Evolutionary conservation across 371 early-diverging fungal species (phyloP), one percentile per base, ranked within the genome.

Genomic region (Mortierella sp.): DNA sequence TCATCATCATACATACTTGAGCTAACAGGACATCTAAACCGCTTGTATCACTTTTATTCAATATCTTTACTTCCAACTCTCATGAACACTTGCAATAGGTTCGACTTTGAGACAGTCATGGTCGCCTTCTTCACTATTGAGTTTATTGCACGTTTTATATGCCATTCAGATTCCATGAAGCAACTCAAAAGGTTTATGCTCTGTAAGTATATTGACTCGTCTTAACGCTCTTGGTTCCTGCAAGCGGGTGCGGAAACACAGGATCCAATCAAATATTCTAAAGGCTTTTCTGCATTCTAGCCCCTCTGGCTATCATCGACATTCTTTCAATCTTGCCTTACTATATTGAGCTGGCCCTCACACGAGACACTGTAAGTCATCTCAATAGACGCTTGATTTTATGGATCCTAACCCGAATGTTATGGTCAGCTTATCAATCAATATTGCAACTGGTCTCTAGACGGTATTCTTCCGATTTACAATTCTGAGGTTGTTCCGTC

Each of bases 401-500:
- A 43, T 43, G 11, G 20, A n/a, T 3, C 18, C n/a, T 16, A 22
- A 20, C 6, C 4, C n/a, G n/a, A 16, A 49, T 20, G 18, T 43
- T 43, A n/a, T 49, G 49, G 18, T 49, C 20, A 49, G 6, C 20
- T n/a, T n/a, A 49, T 20, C 4, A 20, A 49, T 18, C n/a, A 49
- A 49, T 55, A 28, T 55, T 28, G 20, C 11, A 43, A 55, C 16
- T 28, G 55, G 12, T 16, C 16, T 26, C 6, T 20, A 92, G 90
- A 90, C 93, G 1, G 93, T 93, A 64, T 95, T 93, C 77, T 95
- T 95, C 80, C 93, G 96, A 47, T 94, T 94, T 78, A 94, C 94
- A 16, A 94, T 95, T 47, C 84, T 96, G 72, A 87, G 95, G 37
- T 73, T 95, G 37, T 95, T 96, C 83, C 89, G 96, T 18, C 81